A percentile compares a stretch with the other conserved stretches of the same genome.
Conservation (phyloP, 73 alveolate species). For the Paramecium sexaurelia region DNA sequence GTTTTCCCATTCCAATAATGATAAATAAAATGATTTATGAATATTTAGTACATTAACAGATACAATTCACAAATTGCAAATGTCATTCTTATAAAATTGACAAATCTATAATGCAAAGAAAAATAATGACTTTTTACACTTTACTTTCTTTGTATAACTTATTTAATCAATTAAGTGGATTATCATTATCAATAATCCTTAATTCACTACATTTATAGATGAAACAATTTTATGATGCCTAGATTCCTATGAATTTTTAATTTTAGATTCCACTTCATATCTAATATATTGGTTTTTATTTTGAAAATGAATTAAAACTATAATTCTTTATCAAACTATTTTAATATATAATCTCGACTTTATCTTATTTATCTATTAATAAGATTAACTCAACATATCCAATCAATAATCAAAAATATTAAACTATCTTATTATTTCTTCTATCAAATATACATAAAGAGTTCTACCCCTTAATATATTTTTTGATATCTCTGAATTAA, state of each 20-base stretch:
- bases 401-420: no score
- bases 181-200: conserved; percentile 28
- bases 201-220: conserved; percentile 31
- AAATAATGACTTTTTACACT: neutral
- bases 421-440: no score
- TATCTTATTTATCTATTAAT: no score
- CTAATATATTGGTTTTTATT: no score
- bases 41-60: neutral
- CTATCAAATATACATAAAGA: no score
- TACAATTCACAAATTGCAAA: conserved; percentile 23
- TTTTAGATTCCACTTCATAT: neutral
- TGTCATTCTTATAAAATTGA: neutral
- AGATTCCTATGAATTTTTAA: no score
- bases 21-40: neutral
- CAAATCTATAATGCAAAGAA: neutral
- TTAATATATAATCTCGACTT: no score
- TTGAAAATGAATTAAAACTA: no score
- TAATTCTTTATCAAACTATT: no score
- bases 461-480: no score
- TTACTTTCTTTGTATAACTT: conserved; percentile 2
- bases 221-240: neutral
- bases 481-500: no score
- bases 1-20: neutral
- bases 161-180: neutral
- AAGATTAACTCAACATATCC: no score